Evolutionary conservation across 805 yeast genomes (phyloP).

Genomic region (Barnettozyma vustinii): DNA sequence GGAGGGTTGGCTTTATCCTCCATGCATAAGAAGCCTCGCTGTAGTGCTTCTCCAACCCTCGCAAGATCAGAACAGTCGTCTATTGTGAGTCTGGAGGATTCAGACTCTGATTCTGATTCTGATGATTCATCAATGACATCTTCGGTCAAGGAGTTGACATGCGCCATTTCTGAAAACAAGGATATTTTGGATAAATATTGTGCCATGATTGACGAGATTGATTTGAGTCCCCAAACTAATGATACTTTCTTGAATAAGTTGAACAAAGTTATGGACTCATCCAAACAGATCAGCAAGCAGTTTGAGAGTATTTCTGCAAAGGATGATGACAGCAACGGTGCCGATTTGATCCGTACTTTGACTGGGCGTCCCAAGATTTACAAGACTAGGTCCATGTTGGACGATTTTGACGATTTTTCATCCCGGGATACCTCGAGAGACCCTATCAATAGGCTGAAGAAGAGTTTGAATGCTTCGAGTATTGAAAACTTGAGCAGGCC

Average conservation of each 20-base stretch:
- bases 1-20: not conserved
- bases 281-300: conserved; percentile 16
- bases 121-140: conserved; percentile 4
- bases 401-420: conserved; percentile 14
- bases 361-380: conserved; percentile 31
- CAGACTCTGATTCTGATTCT: conserved; percentile 2
- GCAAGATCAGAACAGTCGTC: conserved; percentile 1
- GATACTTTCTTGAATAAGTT: conserved; percentile 9
- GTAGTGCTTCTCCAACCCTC: conserved; percentile 1
- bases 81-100: not conserved
- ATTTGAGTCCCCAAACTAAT: not conserved
- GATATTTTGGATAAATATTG: conserved; percentile 4
- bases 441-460: conserved; percentile 6
- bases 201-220: conserved; percentile 2
- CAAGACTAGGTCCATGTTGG: conserved; percentile 24
- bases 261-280: conserved; percentile 21
- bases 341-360: conserved; percentile 34
- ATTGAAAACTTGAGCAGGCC: not conserved
- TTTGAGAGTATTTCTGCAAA: conserved; percentile 29
- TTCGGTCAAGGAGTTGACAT: conserved; percentile 8
- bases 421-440: not conserved
- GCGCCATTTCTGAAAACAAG: conserved; percentile 8
- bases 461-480: not conserved
- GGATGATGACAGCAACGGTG: conserved; percentile 29
- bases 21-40: not conserved